Conservation (phyloP, 148 eudicot species). For the Cornus florida region DNA sequence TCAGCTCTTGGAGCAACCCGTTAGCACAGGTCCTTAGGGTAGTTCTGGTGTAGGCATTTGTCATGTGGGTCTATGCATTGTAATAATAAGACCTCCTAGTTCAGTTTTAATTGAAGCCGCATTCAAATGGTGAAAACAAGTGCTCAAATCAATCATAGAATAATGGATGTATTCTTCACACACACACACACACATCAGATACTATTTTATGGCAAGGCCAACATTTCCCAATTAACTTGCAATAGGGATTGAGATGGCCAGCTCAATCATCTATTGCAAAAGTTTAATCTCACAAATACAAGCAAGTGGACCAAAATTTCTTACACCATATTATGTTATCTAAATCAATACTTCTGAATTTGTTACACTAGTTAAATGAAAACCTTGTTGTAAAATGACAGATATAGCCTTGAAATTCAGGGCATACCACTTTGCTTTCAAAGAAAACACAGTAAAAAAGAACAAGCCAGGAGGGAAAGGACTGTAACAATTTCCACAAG, state of each 20-base stretch:
- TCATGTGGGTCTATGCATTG: neutral
- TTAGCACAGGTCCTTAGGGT: no score
- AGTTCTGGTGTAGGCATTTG: neutral
- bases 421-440: no score
- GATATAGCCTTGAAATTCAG: no score
- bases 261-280: neutral
- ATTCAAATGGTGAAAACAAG: neutral
- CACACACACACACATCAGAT: neutral
- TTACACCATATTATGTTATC: no score
- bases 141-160: neutral
- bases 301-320: neutral
- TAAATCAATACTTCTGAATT: no score
- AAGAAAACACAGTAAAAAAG: neutral
- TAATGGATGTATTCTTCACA: no score
- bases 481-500: constrained; percentile 30
- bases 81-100: neutral
- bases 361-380: no score
- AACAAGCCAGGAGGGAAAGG: constrained; percentile 43
- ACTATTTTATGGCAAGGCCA: neutral
- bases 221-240: neutral
- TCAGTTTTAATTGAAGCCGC: neutral
- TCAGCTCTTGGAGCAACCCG: no score
- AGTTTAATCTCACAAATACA: neutral
- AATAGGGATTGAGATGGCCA: no score
- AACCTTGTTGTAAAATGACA: no score